phyloP scores from a whole-genome alignment of 2,329 filamentous ascomycete genomes.

The Ophiosphaerella herpotricha region DNA sequence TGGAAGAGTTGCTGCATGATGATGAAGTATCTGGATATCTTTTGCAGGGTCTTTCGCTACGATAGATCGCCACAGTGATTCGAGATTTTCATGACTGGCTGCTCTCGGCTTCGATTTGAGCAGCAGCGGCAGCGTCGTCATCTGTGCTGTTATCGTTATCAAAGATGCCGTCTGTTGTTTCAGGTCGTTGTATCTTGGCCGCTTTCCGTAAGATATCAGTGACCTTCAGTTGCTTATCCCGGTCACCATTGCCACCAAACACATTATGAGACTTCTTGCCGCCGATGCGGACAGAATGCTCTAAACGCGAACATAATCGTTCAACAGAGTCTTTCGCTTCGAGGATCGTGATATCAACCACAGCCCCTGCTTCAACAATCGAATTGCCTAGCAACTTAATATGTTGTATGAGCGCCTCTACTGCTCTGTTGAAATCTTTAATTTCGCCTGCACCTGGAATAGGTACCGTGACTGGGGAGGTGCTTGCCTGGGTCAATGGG shows the following conservation, averaged over 20 bases:
- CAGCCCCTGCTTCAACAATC: slow-evolving; percentile 75
- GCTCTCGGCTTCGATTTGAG: slow-evolving; percentile 3
- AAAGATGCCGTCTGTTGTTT: slow-evolving; percentile 13
- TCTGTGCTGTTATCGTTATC: slow-evolving; percentile 11
- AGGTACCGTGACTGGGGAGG: slow-evolving; percentile 16
- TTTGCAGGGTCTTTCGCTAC: too few species aligned
- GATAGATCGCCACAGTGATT: background rate
- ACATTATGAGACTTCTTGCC: slow-evolving; percentile 45
- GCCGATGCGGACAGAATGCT: slow-evolving; percentile 71
- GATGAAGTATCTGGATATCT: too few species aligned
- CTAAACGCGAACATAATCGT: slow-evolving; percentile 72
- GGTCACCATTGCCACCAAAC: slow-evolving; percentile 50
- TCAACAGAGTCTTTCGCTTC: slow-evolving; percentile 79
- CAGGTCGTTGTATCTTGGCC: slow-evolving; percentile 1
- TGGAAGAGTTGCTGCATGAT: too few species aligned
- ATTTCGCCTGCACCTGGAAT: slow-evolving; percentile 40
- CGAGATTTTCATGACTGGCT: background rate
- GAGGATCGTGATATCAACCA: slow-evolving; percentile 60
- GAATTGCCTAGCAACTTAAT: slow-evolving; percentile 56
- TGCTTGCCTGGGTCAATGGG: slow-evolving; percentile 24
- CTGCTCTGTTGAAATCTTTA: slow-evolving; percentile 66
- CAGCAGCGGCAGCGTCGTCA: background rate
- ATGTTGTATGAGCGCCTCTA: slow-evolving; percentile 67
- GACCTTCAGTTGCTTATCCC: slow-evolving; percentile 54
- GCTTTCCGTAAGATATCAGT: slow-evolving; percentile 17